phyloP scores from a whole-genome alignment of 805 yeast genomes.

The Nakazawaea ambrosiae region DNA sequence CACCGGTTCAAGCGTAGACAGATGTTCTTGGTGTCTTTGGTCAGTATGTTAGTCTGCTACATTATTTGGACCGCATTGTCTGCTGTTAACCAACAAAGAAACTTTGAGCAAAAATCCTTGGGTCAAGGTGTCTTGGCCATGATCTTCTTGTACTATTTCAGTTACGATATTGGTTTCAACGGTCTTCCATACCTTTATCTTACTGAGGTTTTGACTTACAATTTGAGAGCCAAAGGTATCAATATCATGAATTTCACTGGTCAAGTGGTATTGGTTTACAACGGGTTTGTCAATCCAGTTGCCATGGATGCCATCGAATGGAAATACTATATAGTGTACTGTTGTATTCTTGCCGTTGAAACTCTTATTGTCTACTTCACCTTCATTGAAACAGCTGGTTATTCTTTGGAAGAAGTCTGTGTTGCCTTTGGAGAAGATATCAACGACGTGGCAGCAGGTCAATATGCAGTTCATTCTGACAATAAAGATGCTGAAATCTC shows the following conservation, averaged over 20 bases:
- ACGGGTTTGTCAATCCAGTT: slow-evolving; percentile 23
- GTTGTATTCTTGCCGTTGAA: slow-evolving; percentile 23
- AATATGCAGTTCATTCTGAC: background rate
- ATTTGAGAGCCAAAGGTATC: slow-evolving; percentile 22
- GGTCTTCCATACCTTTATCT: slow-evolving; percentile 39
- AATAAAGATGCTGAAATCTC: background rate
- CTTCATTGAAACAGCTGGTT: slow-evolving; percentile 30
- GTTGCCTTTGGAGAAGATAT: slow-evolving; percentile 12
- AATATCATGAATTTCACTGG: slow-evolving; percentile 13
- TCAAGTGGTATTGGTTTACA: slow-evolving; percentile 15
- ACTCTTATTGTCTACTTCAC: slow-evolving; percentile 24
- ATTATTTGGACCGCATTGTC: slow-evolving; percentile 39
- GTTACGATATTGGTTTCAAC: slow-evolving; percentile 35
- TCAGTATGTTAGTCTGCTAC: slow-evolving; percentile 30
- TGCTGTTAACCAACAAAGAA: slow-evolving; percentile 34
- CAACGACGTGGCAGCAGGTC: slow-evolving; percentile 5
- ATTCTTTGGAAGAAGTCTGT: slow-evolving; percentile 32
- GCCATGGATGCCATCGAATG: slow-evolving; percentile 31
- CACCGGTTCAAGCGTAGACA: slow-evolving; percentile 28
- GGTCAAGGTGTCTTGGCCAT: slow-evolving; percentile 46
- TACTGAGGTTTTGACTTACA: slow-evolving; percentile 31
- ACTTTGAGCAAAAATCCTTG: slow-evolving; percentile 30
- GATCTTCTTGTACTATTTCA: slow-evolving; percentile 37
- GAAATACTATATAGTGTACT: slow-evolving; percentile 29
- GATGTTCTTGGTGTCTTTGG: slow-evolving; percentile 26